Percentiles rank a stretch among this genome's conserved stretches.
phyloP scores from a whole-genome alignment of 352 stramenopile genomes.

The Phytophthora podocarpi region DNA sequence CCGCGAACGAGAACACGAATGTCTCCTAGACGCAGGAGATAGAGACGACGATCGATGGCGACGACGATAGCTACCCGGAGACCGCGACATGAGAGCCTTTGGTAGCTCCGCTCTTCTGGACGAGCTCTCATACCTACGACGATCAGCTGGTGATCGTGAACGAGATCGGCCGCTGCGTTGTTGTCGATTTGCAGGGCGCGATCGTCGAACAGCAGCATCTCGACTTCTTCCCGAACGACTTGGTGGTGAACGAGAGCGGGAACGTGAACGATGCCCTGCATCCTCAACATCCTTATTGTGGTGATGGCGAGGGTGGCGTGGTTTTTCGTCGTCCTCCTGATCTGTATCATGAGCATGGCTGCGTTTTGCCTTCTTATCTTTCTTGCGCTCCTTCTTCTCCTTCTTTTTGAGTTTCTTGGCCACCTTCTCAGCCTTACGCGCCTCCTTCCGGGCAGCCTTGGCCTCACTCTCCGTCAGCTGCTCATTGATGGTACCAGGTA shows the following conservation, averaged over 20 bases:
- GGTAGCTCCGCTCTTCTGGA: not conserved
- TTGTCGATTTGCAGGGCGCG: constrained; percentile 17
- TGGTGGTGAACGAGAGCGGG: constrained; percentile 23
- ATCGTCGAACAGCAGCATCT: constrained; percentile 4
- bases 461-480: constrained; percentile 40
- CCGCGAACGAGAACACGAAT: constrained; percentile 25
- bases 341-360: constrained; percentile 8
- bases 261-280: constrained; percentile 8
- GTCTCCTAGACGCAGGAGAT: constrained; percentile 18
- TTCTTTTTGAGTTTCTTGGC: constrained; percentile 72
- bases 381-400: constrained; percentile 63
- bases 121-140: constrained; percentile 15
- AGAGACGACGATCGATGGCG: constrained; percentile 26
- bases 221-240: constrained; percentile 5
- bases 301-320: not conserved
- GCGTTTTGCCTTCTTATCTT: constrained; percentile 33
- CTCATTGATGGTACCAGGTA: constrained; percentile 48
- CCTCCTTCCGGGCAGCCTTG: constrained; percentile 63
- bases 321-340: constrained; percentile 14
- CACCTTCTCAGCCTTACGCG: constrained; percentile 65
- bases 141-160: constrained; percentile 24
- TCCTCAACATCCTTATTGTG: constrained; percentile 11
- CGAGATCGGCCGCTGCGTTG: constrained; percentile 16
- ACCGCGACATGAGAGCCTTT: constrained; percentile 15
- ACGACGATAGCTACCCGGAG: constrained; percentile 3